These are phyloP conservation scores for Zancudomyces culisetae DNA, from an alignment of 371 early-diverging fungal species.

Conservation along the genomic window DNA sequence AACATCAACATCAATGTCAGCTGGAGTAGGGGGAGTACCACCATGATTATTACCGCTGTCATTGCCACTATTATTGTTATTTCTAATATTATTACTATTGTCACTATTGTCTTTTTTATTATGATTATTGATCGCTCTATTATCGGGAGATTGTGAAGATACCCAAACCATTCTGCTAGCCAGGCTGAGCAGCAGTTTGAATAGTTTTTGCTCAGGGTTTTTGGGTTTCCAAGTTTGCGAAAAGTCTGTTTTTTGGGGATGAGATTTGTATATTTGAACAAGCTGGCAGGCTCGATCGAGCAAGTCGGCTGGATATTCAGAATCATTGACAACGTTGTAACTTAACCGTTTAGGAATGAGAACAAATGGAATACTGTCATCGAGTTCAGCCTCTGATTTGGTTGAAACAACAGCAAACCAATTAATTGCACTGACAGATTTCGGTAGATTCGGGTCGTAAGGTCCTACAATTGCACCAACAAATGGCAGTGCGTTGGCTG, in stretches of 20 bases:
- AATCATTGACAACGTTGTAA: slow-evolving; percentile 36
- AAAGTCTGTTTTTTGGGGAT: slow-evolving; percentile 36
- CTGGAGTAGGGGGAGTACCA: slow-evolving; percentile 38
- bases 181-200: slow-evolving; percentile 46
- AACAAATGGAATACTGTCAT: too few relatives aligned
- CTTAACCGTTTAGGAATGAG: slow-evolving; percentile 37
- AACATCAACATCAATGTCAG: not conserved
- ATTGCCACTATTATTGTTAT: slow-evolving; percentile 59
- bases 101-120: slow-evolving; percentile 79
- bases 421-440: slow-evolving; percentile 53
- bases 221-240: slow-evolving; percentile 52
- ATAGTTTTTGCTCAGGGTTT: slow-evolving; percentile 37
- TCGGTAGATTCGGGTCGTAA: slow-evolving; percentile 62
- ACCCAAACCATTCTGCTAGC: slow-evolving; percentile 63
- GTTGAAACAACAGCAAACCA: slow-evolving; percentile 47
- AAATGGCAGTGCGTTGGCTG: slow-evolving; percentile 37
- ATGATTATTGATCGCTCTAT: slow-evolving; percentile 79
- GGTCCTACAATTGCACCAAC: slow-evolving; percentile 82
- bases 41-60: slow-evolving; percentile 83
- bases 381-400: slow-evolving; percentile 52
- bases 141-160: slow-evolving; percentile 64
- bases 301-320: slow-evolving; percentile 25
- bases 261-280: slow-evolving; percentile 31
- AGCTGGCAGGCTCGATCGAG: slow-evolving; percentile 32
- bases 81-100: slow-evolving; percentile 51